A percentile compares a stretch with the other conserved stretches of the same genome.
Conservation (phyloP, 176 grass and related monocot genomes). For the Raddia distichophylla region DNA sequence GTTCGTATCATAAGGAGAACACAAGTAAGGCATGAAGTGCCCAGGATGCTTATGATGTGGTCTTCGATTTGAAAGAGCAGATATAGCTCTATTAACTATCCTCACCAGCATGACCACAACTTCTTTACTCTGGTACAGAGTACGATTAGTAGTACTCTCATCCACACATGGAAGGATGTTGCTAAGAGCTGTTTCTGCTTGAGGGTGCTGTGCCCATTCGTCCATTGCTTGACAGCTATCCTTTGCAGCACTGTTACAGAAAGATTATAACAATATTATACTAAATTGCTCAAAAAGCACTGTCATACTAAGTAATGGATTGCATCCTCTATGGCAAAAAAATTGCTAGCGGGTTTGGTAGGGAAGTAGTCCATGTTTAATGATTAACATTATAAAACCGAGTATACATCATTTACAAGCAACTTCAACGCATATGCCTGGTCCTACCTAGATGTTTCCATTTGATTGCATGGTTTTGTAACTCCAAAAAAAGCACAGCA, state of each 20-base stretch:
- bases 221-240: slow-evolving; percentile 90
- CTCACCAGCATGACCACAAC: slow-evolving; percentile 71
- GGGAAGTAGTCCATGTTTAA: neutral
- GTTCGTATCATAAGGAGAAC: slow-evolving; percentile 75
- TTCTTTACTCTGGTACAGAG: slow-evolving; percentile 87
- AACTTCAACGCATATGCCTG: neutral
- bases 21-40: slow-evolving; percentile 76
- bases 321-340: neutral
- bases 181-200: slow-evolving; percentile 84
- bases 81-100: slow-evolving; percentile 83
- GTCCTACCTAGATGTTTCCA: slow-evolving; percentile 10
- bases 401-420: neutral
- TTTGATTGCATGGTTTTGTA: slow-evolving; percentile 33
- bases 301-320: neutral
- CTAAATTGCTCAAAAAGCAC: neutral
- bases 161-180: slow-evolving; percentile 91
- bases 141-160: slow-evolving; percentile 78
- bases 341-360: neutral
- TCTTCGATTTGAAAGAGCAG: slow-evolving; percentile 54
- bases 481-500: slow-evolving; percentile 4
- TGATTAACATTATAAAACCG: slow-evolving; percentile 2
- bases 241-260: slow-evolving; percentile 56
- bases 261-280: slow-evolving; percentile 18
- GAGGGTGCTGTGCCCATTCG: slow-evolving; percentile 83
- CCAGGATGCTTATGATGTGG: slow-evolving; percentile 53